These are phyloP conservation scores for Juglanconis juglandina DNA, from an alignment of 2,329 filamentous ascomycete genomes.

Conservation along the genomic window DNA sequence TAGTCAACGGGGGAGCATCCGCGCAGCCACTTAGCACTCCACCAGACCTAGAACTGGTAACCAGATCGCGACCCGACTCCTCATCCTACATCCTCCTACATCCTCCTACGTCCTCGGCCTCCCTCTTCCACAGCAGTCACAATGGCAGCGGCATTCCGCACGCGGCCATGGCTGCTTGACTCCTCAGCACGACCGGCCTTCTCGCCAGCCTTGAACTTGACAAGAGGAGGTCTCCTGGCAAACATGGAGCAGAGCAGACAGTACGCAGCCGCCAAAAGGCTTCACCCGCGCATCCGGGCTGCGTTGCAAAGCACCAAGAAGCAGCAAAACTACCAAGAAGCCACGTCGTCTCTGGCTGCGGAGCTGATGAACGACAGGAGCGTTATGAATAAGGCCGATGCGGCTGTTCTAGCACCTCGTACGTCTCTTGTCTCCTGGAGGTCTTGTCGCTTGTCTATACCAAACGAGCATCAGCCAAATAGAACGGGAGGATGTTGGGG, in stretches of 20 bases:
- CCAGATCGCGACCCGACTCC: not conserved
- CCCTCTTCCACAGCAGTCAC: not conserved
- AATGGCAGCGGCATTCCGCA: constrained; percentile 19
- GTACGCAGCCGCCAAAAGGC: not conserved
- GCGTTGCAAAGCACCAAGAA: not conserved
- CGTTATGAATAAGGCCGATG: not conserved
- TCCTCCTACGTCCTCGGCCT: not conserved
- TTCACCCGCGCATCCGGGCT: constrained; percentile 4
- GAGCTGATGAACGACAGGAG: not conserved
- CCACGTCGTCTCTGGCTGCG: constrained; percentile 2
- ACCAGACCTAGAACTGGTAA: not conserved
- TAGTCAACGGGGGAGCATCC: too few species aligned
- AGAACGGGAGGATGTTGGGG: too few species aligned
- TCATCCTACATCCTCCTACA: not conserved
- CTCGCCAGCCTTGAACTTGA: not conserved
- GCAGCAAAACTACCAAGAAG: constrained; percentile 2
- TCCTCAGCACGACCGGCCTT: not conserved
- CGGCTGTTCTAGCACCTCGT: constrained; percentile 12
- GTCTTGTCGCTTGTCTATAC: not conserved
- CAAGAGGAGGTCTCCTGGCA: not conserved
- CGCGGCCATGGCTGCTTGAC: constrained; percentile 14
- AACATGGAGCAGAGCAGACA: constrained; percentile 12
- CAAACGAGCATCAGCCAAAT: not conserved
- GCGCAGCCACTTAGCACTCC: not conserved
- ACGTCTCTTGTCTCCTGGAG: not conserved